phyloP scores from a whole-genome alignment of 2,329 filamentous ascomycete species.

The Paecilomyces variotii region DNA sequence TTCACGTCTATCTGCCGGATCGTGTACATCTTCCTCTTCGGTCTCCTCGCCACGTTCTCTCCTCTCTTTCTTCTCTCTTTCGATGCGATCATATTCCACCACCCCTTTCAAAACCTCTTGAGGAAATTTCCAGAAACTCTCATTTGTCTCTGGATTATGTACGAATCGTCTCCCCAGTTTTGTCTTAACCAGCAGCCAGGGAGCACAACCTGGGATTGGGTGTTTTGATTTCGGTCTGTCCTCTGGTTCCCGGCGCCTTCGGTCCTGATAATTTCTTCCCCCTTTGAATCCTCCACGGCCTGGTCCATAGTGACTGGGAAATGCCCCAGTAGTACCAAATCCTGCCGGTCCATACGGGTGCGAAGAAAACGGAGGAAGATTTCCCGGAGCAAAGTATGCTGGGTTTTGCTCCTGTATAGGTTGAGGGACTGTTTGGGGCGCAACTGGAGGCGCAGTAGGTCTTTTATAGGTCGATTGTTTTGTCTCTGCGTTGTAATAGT shows the following conservation, averaged over 20 bases:
- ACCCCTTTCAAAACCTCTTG: constrained; percentile 72
- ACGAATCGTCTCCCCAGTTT: constrained; percentile 84
- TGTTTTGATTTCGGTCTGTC: constrained; percentile 78
- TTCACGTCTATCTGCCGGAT: constrained; percentile 8
- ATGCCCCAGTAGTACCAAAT: constrained; percentile 18
- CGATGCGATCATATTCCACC: constrained; percentile 59
- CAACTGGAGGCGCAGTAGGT: constrained; percentile 42
- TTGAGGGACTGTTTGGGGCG: constrained; percentile 20
- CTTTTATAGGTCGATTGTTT: constrained; percentile 82
- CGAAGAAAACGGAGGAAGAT: constrained; percentile 27
- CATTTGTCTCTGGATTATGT: constrained; percentile 75
- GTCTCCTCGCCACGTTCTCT: constrained; percentile 31
- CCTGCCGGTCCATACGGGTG: constrained; percentile 17
- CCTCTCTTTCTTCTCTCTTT: constrained; percentile 60
- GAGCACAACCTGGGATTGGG: constrained; percentile 68
- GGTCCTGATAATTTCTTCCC: constrained; percentile 49
- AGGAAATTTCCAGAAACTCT: constrained; percentile 94
- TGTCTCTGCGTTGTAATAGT: constrained; percentile 77
- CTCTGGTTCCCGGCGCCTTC: constrained; percentile 58
- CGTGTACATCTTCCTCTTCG: constrained; percentile 13
- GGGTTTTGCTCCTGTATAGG: constrained; percentile 33
- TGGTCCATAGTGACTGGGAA: constrained; percentile 26
- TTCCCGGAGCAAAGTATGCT: constrained; percentile 23
- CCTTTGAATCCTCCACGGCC: constrained; percentile 41
- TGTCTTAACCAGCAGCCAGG: constrained; percentile 90